A percentile compares a stretch with the other conserved stretches of the same genome.
phyloP scores from a whole-genome alignment of 2,329 filamentous ascomycete genomes.

The Byssoonygena ceratinophila region DNA sequence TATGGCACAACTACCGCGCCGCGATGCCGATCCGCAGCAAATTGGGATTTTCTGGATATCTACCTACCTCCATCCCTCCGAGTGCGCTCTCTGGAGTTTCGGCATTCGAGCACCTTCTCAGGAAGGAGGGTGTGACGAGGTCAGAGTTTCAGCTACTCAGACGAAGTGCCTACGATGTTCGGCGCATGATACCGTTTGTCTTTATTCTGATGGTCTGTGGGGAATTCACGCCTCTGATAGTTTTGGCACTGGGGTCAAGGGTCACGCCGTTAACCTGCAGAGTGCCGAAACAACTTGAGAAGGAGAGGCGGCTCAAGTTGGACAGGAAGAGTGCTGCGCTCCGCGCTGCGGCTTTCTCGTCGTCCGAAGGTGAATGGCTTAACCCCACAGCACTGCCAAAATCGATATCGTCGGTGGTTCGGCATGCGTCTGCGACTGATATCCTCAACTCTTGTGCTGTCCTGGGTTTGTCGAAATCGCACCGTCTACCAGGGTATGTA shows the following conservation, averaged over 20 bases:
- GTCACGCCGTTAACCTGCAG: slow-evolving; percentile 73
- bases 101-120: not conserved
- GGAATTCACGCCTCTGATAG: slow-evolving; percentile 74
- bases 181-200: slow-evolving; percentile 68
- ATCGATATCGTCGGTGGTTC: slow-evolving; percentile 15
- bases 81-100: slow-evolving; percentile 6
- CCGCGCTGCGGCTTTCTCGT: slow-evolving; percentile 11
- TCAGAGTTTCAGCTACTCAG: slow-evolving; percentile 59
- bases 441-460: slow-evolving; percentile 29
- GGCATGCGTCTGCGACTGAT: slow-evolving; percentile 19
- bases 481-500: slow-evolving; percentile 19
- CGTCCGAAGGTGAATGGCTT: not conserved
- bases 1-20: slow-evolving; percentile 53
- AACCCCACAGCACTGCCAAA: slow-evolving; percentile 6
- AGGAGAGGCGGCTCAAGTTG: slow-evolving; percentile 45
- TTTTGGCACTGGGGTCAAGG: slow-evolving; percentile 56
- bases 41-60: slow-evolving; percentile 24
- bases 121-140: slow-evolving; percentile 41
- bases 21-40: slow-evolving; percentile 26
- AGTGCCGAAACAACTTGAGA: slow-evolving; percentile 63
- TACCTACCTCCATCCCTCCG: slow-evolving; percentile 24
- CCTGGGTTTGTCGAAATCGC: slow-evolving; percentile 25
- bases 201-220: slow-evolving; percentile 67
- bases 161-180: slow-evolving; percentile 60
- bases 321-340: slow-evolving; percentile 27